Conservation (phyloP, 805 yeast species). For the Metschnikowia hibisci region DNA sequence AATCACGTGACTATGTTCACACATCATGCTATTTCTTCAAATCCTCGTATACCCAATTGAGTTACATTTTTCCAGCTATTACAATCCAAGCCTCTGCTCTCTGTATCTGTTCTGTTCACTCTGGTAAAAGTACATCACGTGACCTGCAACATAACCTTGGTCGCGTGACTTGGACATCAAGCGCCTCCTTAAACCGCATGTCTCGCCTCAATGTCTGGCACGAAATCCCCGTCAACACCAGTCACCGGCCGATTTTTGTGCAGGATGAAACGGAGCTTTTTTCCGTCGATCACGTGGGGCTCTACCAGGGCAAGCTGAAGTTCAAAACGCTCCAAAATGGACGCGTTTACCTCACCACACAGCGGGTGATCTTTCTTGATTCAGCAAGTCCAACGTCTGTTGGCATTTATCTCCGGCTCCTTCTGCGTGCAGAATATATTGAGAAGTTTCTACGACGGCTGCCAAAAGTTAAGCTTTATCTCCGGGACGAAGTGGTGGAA, state of each 20-base stretch:
- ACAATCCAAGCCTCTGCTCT: too few species aligned
- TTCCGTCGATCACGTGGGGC: constrained; percentile 45
- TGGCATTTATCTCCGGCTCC: constrained; percentile 41
- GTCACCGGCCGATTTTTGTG: constrained; percentile 35
- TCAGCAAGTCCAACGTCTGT: constrained; percentile 46
- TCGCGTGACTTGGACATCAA: not conserved
- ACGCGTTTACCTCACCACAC: constrained; percentile 69
- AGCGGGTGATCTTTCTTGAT: constrained; percentile 71
- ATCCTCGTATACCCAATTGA: too few species aligned
- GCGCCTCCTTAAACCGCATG: constrained; percentile 4
- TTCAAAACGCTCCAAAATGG: constrained; percentile 67
- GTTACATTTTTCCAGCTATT: too few species aligned
- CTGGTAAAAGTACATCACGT: too few species aligned
- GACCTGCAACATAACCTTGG: not conserved
- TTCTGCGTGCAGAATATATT: constrained; percentile 36
- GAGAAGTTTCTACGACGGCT: constrained; percentile 70
- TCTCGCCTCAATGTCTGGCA: constrained; percentile 30
- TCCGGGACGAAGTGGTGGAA: constrained; percentile 9
- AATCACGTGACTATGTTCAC: not conserved
- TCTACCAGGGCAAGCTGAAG: constrained; percentile 74
- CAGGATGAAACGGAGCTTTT: constrained; percentile 32
- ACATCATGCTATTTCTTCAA: too few species aligned
- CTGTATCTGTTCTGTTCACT: too few species aligned
- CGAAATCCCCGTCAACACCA: constrained; percentile 33
- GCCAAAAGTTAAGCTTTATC: constrained; percentile 58